phyloP scores from a whole-genome alignment of 169 alveolate genomes.

The Plasmodium coatneyi region DNA sequence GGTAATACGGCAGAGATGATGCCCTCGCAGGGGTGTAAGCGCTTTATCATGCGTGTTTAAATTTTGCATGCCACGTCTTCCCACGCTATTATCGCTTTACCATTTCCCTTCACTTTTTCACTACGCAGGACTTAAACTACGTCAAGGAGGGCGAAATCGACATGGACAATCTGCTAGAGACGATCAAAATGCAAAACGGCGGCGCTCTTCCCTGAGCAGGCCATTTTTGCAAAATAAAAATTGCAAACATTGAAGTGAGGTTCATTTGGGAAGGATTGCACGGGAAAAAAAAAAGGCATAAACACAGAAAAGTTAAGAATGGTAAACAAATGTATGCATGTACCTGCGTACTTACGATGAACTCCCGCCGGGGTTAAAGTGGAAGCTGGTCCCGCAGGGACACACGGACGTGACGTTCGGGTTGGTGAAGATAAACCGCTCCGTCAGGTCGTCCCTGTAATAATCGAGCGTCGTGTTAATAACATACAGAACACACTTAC shows the following conservation, averaged over 20 bases:
- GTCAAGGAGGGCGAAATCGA: constrained; percentile 72
- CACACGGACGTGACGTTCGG: constrained; percentile 68
- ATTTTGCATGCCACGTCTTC: not conserved
- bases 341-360: not conserved
- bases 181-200: constrained; percentile 40
- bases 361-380: constrained; percentile 3
- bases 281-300: not conserved
- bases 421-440: constrained; percentile 53
- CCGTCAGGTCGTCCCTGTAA: constrained; percentile 61
- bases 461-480: constrained; percentile 59
- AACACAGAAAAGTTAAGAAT: not conserved
- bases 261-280: not conserved
- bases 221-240: not conserved
- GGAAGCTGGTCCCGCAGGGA: constrained; percentile 73
- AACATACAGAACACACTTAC: constrained; percentile 45
- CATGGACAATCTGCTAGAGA: constrained; percentile 42
- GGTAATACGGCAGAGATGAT: constrained; percentile 13
- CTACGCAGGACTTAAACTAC: constrained; percentile 29
- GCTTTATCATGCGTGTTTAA: not conserved
- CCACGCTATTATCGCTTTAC: not conserved
- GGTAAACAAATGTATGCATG: not conserved
- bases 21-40: not conserved
- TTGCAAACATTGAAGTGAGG: not conserved
- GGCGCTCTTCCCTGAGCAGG: not conserved
- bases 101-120: not conserved